Conservation (phyloP, 176 grass and related monocot species). For the Luzula sylvatica region DNA sequence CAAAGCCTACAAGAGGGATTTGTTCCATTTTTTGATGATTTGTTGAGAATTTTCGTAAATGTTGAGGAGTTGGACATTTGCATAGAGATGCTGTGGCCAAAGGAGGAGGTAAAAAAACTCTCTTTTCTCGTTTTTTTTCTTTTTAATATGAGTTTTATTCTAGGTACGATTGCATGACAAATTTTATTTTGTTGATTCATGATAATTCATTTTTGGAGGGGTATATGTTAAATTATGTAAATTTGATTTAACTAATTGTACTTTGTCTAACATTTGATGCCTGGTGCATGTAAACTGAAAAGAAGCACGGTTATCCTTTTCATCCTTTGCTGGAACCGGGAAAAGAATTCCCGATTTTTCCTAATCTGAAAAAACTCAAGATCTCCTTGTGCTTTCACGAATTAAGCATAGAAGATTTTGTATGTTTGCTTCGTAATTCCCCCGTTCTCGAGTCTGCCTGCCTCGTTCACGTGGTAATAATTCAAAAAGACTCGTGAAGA, state of each 20-base stretch:
- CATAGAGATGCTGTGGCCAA: background rate
- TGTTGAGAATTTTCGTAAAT: background rate
- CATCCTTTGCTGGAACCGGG: background rate
- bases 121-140: background rate
- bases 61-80: background rate
- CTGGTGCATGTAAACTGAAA: no score
- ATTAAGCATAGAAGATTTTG: background rate
- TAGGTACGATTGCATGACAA: no score
- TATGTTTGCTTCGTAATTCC: background rate
- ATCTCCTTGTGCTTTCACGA: background rate
- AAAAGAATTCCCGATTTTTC: background rate
- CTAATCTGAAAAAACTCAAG: background rate
- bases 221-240: no score
- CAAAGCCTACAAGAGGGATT: background rate
- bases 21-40: background rate
- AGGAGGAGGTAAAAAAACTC: no score
- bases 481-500: no score
- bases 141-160: background rate
- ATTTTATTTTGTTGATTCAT: background rate
- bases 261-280: no score
- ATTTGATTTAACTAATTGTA: background rate
- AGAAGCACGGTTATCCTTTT: background rate
- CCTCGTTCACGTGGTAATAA: background rate
- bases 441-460: background rate
- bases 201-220: no score